Conservation (phyloP, 2,329 filamentous ascomycete species). For the Fusarium sp. region DNA sequence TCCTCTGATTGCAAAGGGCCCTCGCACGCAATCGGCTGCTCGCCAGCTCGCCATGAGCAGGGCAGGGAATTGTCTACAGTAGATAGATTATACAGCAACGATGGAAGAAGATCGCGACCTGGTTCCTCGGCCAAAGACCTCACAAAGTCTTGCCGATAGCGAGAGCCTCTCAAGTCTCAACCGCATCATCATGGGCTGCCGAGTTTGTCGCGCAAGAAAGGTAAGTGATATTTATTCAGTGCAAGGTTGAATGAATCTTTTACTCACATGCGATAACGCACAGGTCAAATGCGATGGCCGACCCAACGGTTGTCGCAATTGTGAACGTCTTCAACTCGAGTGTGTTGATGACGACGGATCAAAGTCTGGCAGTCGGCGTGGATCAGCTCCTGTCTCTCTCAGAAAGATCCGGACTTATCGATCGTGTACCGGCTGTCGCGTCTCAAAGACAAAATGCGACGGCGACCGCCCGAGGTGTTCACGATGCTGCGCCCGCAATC, state of each 20-base stretch:
- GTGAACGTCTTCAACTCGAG: slow-evolving; percentile 58
- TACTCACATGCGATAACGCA: slow-evolving; percentile 33
- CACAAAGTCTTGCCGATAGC: slow-evolving; percentile 30
- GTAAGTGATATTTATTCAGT: slow-evolving; percentile 39
- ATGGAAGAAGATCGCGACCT: slow-evolving; percentile 35
- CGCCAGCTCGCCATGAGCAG: slow-evolving; percentile 48
- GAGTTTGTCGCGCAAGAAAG: slow-evolving; percentile 58
- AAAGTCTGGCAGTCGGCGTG: slow-evolving; percentile 40
- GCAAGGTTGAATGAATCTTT: too few relatives aligned
- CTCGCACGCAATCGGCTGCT: slow-evolving; percentile 50
- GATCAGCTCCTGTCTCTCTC: slow-evolving; percentile 48
- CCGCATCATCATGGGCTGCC: slow-evolving; percentile 54
- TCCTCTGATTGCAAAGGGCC: slow-evolving; percentile 41
- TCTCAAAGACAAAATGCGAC: slow-evolving; percentile 59
- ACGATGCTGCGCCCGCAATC: slow-evolving; percentile 51
- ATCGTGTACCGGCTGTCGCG: slow-evolving; percentile 55
- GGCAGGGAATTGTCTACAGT: slow-evolving; percentile 9
- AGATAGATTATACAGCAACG: slow-evolving; percentile 1
- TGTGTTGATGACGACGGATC: slow-evolving; percentile 55
- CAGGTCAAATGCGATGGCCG: slow-evolving; percentile 59
- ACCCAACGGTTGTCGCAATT: slow-evolving; percentile 58
- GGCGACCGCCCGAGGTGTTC: slow-evolving; percentile 57
- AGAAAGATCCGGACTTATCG: slow-evolving; percentile 58
- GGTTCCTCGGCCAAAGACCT: slow-evolving; percentile 32
- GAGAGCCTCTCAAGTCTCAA: slow-evolving; percentile 31